Percentiles rank a stretch among this genome's conserved stretches.
These are phyloP conservation scores for Parmales sp. DNA, from an alignment of 108 stramenopile genomes.

Conservation along the genomic window DNA sequence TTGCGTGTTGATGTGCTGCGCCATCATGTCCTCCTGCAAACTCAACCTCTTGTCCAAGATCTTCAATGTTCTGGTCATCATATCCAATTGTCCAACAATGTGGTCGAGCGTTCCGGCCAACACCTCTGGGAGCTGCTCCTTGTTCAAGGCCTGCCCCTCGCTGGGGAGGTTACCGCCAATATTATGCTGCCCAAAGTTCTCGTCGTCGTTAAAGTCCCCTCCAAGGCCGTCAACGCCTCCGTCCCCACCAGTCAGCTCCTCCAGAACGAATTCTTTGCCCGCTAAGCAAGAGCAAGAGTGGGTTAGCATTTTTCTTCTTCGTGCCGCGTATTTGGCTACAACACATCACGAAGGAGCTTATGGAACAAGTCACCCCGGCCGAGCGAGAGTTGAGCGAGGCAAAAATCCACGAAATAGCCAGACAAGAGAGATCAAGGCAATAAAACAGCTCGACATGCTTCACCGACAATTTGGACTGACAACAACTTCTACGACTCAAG, in stretches of 20 bases:
- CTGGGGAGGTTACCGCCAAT: background rate
- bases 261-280: slow-evolving; percentile 1
- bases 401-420: no score
- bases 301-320: no score
- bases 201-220: background rate
- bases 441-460: no score
- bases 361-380: no score
- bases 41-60: slow-evolving; percentile 26
- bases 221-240: no score
- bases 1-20: background rate
- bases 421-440: no score
- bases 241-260: slow-evolving; percentile 2
- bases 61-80: slow-evolving; percentile 24
- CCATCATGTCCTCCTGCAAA: slow-evolving; percentile 18
- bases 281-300: no score
- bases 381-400: background rate
- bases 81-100: slow-evolving; percentile 33
- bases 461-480: no score
- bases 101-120: slow-evolving; percentile 33
- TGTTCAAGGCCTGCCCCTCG: background rate
- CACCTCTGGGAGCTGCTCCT: slow-evolving; percentile 22
- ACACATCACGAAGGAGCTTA: no score
- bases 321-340: no score
- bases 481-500: no score
- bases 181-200: background rate